Evolutionary conservation across 148 eudicot species (phyloP).

Genomic region (Silene latifolia): DNA sequence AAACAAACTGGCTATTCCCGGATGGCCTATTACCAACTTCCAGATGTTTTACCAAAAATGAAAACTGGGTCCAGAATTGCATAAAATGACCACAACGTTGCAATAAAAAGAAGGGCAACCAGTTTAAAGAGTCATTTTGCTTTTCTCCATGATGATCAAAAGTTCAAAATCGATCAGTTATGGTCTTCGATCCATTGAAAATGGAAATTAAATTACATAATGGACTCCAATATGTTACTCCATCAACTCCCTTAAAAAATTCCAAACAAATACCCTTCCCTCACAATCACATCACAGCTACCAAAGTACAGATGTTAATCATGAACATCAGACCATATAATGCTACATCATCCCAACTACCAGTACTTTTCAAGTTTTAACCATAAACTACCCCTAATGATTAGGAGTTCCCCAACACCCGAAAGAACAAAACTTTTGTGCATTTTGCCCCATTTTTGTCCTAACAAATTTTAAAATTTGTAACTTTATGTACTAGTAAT

Average conservation of each 20-base stretch:
- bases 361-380: not conserved
- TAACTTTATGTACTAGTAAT: too few relatives aligned
- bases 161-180: too few relatives aligned
- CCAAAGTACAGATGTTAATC: not conserved
- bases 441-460: not conserved
- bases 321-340: not conserved
- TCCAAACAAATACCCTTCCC: not conserved
- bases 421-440: not conserved
- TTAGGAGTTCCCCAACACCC: not conserved
- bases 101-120: too few relatives aligned
- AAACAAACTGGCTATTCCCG: too few relatives aligned
- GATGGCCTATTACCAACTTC: too few relatives aligned
- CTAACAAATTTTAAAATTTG: too few relatives aligned
- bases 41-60: too few relatives aligned
- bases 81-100: too few relatives aligned
- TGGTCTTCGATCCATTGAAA: too few relatives aligned
- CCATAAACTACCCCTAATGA: not conserved
- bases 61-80: too few relatives aligned
- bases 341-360: not conserved
- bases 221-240: not conserved
- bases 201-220: not conserved
- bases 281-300: not conserved
- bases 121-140: too few relatives aligned
- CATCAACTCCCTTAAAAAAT: not conserved
- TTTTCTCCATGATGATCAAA: too few relatives aligned